Evolutionary conservation across 2,329 filamentous ascomycete species (phyloP).

Genomic region (Penicillium fuscoglaucum): DNA sequence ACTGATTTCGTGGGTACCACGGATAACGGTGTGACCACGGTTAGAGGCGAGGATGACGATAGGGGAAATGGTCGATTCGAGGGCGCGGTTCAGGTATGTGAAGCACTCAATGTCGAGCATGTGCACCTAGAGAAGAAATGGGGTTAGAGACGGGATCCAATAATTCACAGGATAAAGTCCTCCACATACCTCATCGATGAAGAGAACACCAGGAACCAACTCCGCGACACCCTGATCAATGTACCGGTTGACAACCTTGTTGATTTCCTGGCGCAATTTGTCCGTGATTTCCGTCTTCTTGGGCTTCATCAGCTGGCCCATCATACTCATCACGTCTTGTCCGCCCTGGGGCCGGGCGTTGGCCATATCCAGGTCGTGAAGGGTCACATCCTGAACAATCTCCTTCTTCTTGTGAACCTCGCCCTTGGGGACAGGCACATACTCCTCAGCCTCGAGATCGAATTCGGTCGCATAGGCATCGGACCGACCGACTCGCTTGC

Average conservation of each 20-base stretch:
- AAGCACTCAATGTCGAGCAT: constrained; percentile 99
- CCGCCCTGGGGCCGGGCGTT: constrained; percentile 94
- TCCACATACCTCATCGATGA: constrained; percentile 85
- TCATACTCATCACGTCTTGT: constrained; percentile 99
- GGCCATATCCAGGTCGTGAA: constrained; percentile 94
- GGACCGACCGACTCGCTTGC: constrained; percentile 92
- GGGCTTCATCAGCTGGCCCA: constrained; percentile 99
- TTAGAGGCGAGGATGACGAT: constrained; percentile 98
- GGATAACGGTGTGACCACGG: constrained; percentile 88
- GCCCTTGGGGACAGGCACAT: constrained; percentile 97
- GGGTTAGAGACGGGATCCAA: constrained; percentile 12
- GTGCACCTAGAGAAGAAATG: constrained; percentile 66
- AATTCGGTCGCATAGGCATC: constrained; percentile 98
- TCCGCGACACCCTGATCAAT: constrained; percentile 98
- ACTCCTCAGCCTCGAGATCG: constrained; percentile 97
- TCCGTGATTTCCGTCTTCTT: constrained; percentile 99
- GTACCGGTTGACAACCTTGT: constrained; percentile 98
- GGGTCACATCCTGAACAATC: constrained; percentile 96
- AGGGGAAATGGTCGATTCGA: constrained; percentile 90
- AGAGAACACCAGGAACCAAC: constrained; percentile 94
- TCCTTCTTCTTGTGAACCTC: constrained; percentile 99
- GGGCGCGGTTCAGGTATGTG: constrained; percentile 96
- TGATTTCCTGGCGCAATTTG: constrained; percentile 92
- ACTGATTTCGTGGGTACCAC: constrained; percentile 74
- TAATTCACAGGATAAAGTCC: constrained; percentile 18